Percentiles rank a stretch among this genome's conserved stretches.
Evolutionary conservation across 306 rosid species (phyloP).

Genomic region (Vicia faba): DNA sequence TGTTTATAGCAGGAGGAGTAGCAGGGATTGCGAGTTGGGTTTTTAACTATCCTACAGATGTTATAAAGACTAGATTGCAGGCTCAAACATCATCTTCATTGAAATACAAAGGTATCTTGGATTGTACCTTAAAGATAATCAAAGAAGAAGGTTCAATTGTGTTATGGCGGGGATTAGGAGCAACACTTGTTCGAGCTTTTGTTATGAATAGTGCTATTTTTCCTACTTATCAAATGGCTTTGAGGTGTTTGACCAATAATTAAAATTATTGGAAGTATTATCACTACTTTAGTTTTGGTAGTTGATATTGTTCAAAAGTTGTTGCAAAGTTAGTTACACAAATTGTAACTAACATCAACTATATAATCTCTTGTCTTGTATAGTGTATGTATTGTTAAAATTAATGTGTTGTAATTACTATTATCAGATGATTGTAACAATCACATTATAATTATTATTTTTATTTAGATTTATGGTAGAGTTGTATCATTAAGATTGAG

Average conservation of each 20-base stretch:
- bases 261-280: neutral
- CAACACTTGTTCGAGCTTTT: constrained; percentile 76
- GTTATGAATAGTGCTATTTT: constrained; percentile 81
- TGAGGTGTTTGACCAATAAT: constrained; percentile 52
- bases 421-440: no score
- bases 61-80: constrained; percentile 78
- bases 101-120: constrained; percentile 61
- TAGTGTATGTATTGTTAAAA: no score
- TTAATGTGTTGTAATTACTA: no score
- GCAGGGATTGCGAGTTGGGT: constrained; percentile 89
- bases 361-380: no score
- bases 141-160: constrained; percentile 57
- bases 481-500: no score
- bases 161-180: constrained; percentile 76
- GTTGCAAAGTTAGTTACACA: no score
- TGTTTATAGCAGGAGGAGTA: constrained; percentile 76
- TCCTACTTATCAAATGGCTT: constrained; percentile 71
- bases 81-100: constrained; percentile 55
- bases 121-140: constrained; percentile 61
- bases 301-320: no score
- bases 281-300: no score
- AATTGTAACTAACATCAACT: no score
- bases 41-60: constrained; percentile 73
- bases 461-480: no score
- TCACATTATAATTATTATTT: no score